These are phyloP conservation scores for Amoebophrya sp. DNA, from an alignment of 169 alveolate species.

Conservation along the genomic window DNA sequence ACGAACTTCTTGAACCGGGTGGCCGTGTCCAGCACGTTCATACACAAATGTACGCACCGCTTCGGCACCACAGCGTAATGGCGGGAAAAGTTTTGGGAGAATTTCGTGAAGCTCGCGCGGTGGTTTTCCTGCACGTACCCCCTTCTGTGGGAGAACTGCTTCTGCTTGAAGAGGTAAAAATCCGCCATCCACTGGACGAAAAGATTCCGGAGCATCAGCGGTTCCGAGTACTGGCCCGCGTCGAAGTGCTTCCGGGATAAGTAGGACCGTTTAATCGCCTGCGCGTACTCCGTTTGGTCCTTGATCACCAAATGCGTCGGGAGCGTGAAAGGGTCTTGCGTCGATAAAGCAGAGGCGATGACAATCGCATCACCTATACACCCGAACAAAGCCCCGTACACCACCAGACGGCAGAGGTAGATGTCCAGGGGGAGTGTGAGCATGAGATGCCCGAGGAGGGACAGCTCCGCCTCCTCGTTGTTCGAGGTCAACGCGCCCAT, in stretches of 20 bases:
- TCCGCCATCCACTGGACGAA: conserved; percentile 5
- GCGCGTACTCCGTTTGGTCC: conserved; percentile 49
- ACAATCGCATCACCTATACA: conserved; percentile 46
- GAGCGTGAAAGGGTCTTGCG: conserved; percentile 54
- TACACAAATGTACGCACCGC: not conserved
- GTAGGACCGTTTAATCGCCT: conserved; percentile 49
- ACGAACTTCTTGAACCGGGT: conserved; percentile 12
- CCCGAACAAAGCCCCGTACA: conserved; percentile 41
- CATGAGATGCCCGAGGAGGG: conserved; percentile 47
- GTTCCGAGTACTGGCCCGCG: conserved; percentile 54
- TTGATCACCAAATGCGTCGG: conserved; percentile 53
- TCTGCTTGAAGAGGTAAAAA: not conserved
- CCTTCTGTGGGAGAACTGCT: not conserved
- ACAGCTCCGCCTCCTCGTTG: conserved; percentile 29
- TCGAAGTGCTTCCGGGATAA: conserved; percentile 51
- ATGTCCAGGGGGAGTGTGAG: conserved; percentile 45
- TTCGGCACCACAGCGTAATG: not conserved
- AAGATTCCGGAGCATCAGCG: conserved; percentile 26
- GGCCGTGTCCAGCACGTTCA: conserved; percentile 24
- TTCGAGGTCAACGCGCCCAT: conserved; percentile 32
- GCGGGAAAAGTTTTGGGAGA: not conserved
- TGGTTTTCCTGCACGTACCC: conserved; percentile 25
- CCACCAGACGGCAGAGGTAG: conserved; percentile 41
- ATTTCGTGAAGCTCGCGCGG: not conserved
- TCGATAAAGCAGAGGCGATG: conserved; percentile 38